A percentile compares a stretch with the other conserved stretches of the same genome.
phyloP scores from a whole-genome alignment of 176 grass and related monocot genomes.

The Chrysopogon serrulatus region DNA sequence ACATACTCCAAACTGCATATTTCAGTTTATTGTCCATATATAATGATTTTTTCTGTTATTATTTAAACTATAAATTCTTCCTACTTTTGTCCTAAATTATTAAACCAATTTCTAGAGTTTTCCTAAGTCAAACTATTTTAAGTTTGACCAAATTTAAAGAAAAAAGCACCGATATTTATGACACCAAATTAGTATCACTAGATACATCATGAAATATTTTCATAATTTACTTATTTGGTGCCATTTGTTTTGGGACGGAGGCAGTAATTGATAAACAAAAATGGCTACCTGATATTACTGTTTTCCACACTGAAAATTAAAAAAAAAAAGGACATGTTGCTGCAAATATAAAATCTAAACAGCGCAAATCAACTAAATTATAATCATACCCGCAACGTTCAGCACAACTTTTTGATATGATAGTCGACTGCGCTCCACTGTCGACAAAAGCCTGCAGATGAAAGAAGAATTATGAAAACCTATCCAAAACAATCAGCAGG shows the following conservation, averaged over 20 bases:
- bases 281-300: background rate
- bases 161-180: background rate
- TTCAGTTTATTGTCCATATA: background rate
- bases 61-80: background rate
- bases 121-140: background rate
- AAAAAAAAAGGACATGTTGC: background rate
- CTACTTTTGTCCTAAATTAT: background rate
- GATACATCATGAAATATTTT: background rate
- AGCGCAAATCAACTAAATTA: conserved; percentile 8
- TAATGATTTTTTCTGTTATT: background rate
- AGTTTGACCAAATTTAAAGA: background rate
- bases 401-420: conserved; percentile 96
- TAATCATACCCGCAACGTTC: conserved; percentile 89
- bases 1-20: background rate
- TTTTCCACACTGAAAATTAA: background rate
- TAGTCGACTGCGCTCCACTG: conserved; percentile 96
- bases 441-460: conserved; percentile 90
- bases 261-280: background rate
- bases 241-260: background rate
- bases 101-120: background rate
- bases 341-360: background rate
- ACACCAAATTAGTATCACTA: background rate
- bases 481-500: conserved; percentile 2
- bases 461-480: conserved; percentile 15
- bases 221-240: background rate